These are phyloP conservation scores for Chlorella sp. DNA, from an alignment of 139 green algal species.

Conservation along the genomic window DNA sequence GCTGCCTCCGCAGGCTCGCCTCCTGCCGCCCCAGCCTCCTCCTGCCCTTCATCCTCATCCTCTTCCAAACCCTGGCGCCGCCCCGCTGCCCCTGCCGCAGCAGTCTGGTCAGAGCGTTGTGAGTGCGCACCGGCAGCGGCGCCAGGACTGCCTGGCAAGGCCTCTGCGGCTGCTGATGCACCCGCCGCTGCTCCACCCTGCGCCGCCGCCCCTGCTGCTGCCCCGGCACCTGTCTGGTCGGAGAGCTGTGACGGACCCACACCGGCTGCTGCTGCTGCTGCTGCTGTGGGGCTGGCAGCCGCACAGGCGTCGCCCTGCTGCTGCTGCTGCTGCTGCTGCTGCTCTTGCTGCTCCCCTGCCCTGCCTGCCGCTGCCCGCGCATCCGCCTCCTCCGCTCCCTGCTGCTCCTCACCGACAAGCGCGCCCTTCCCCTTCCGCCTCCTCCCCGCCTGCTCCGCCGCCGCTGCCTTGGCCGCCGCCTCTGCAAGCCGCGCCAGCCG, in stretches of 20 bases:
- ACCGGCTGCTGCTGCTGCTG: background rate
- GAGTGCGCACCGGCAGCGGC: background rate
- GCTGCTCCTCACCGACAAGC: background rate
- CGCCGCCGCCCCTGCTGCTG: background rate
- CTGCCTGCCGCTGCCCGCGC: background rate
- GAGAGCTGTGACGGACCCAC: slow-evolving; percentile 16
- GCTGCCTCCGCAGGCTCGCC: background rate
- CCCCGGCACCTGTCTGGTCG: background rate
- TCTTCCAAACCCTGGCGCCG: background rate
- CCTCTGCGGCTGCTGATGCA: background rate
- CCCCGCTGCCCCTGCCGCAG: background rate
- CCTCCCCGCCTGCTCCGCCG: background rate
- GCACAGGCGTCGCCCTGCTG: background rate
- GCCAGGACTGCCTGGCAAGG: background rate
- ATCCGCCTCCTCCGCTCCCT: background rate
- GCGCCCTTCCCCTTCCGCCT: background rate
- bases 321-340: slow-evolving; percentile 14
- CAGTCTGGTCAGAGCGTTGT: slow-evolving; percentile 24
- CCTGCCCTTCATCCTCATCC: background rate
- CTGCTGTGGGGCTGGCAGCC: background rate
- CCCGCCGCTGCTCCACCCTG: background rate
- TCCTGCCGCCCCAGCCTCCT: background rate
- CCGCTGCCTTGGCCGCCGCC: background rate
- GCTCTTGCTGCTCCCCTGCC: background rate
- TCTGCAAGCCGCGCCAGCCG: background rate